Conservation (phyloP, 208 protist genomes). For the Wallacemonas collosoma region DNA sequence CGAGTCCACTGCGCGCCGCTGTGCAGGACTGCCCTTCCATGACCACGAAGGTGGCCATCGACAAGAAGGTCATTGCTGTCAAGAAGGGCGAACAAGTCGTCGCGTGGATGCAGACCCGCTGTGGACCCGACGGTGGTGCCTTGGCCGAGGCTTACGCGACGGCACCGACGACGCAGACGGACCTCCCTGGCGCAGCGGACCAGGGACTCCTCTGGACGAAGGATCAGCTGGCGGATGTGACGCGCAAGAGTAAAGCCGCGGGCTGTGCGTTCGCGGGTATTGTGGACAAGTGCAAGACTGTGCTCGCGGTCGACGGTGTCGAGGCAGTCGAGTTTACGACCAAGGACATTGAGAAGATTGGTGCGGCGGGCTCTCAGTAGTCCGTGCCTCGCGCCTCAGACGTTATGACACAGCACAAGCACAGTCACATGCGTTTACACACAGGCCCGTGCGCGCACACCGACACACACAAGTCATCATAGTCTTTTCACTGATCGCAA, state of each 20-base stretch:
- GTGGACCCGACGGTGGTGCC: conserved; percentile 28
- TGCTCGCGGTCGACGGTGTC: conserved; percentile 41
- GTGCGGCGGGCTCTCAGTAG: conserved; percentile 30
- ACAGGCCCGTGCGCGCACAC: neutral
- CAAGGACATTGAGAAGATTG: conserved; percentile 57
- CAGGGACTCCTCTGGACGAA: conserved; percentile 66
- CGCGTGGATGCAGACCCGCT: conserved; percentile 62
- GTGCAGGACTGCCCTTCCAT: conserved; percentile 49
- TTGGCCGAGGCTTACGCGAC: conserved; percentile 34
- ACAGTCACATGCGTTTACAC: neutral
- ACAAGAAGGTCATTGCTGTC: conserved; percentile 66
- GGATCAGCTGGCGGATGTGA: conserved; percentile 55
- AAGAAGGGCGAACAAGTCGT: conserved; percentile 27
- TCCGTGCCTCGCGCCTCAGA: neutral
- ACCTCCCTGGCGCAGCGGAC: conserved; percentile 24
- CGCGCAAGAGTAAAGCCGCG: conserved; percentile 34
- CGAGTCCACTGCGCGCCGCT: conserved; percentile 40
- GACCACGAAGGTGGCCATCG: conserved; percentile 32
- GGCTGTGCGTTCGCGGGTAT: conserved; percentile 30
- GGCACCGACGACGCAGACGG: conserved; percentile 27
- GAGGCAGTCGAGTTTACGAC: conserved; percentile 45
- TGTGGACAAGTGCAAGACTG: conserved; percentile 22
- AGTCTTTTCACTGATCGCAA: neutral
- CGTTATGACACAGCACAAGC: neutral
- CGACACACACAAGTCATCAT: neutral